Evolutionary conservation across 164 flowering plant species (phyloP), one percentile per base, ranked within the genome.

Genomic region (Brasenia schreberi): DNA sequence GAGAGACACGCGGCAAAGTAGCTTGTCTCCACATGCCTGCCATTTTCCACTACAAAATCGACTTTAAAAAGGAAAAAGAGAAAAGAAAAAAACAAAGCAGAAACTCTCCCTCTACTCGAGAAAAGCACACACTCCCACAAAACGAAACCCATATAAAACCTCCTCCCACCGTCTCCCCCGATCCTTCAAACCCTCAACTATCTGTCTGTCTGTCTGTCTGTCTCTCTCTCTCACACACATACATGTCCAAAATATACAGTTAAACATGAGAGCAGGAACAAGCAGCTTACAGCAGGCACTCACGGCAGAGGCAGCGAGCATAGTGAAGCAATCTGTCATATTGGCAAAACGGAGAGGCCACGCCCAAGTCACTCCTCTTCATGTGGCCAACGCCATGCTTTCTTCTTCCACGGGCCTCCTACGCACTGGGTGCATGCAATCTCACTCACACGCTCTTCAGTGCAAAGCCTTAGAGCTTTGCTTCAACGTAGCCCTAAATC

Each of bases 401-500:
- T 61, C 89, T 0, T 73, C 92, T 19, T 66, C 94, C 14, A 71
- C 84, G 0, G 91, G 92, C 52, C 81, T 87, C 6, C 82, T 95
- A 18, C 77, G 90, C 59, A 78, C 85, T 0, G 99, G 97, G 58
- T 95, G 99, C 64, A 84, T 85, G 45, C 88, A 85, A 61, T 83
- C 99, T 59, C 85, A 92, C 72, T 85, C 97, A 53, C 99, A 89
- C 72, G 97, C 99, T 4, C 88, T 92, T 42, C 99, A 89, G 76
- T 91, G 88, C 80, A 83, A 79, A 70, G 99, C 97, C 68, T 80
- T 94, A 2, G 99, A 94, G 79, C 90, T 94, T 33, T 94, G 99
- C 80, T 95, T 95, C 85, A 95, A 88, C 61, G 99, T 95, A 2
- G 97, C 99, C 10, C 90, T 95, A 43, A 92, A 95, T 74, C 93